These are phyloP conservation scores for Persicaria maculosa DNA, from an alignment of 148 eudicot genomes.

Conservation along the genomic window DNA sequence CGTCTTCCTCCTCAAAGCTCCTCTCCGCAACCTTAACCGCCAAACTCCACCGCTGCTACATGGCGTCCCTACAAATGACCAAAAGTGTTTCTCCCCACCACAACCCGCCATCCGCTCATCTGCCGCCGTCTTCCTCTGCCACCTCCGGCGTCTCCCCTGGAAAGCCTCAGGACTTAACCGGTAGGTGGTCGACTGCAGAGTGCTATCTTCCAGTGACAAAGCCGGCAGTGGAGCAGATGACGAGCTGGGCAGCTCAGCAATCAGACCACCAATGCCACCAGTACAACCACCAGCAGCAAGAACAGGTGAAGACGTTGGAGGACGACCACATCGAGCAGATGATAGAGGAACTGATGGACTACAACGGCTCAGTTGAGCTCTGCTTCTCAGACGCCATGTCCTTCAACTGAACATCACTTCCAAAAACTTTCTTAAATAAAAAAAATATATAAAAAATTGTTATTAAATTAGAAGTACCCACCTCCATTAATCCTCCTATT, in stretches of 20 bases:
- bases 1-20: slow-evolving; percentile 41
- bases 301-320: slow-evolving; percentile 38
- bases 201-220: not conserved
- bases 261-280: not conserved
- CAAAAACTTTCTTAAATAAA: too few relatives aligned
- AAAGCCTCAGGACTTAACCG: too few relatives aligned
- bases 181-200: not conserved
- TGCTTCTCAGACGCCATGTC: slow-evolving; percentile 1
- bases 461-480: not conserved
- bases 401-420: not conserved
- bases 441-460: too few relatives aligned
- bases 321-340: slow-evolving; percentile 89
- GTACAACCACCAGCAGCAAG: slow-evolving; percentile 20
- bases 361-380: slow-evolving; percentile 49
- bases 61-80: slow-evolving; percentile 34
- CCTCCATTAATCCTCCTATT: not conserved
- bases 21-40: slow-evolving; percentile 71
- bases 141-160: too few relatives aligned
- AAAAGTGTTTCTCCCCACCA: not conserved
- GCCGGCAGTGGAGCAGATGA: too few relatives aligned
- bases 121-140: too few relatives aligned
- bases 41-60: slow-evolving; percentile 64
- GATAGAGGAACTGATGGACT: slow-evolving; percentile 77
- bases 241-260: not conserved
- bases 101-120: too few relatives aligned